Evolutionary conservation across 768 basidiomycete species (phyloP).

Genomic region (Mycena rebaudengoi): DNA sequence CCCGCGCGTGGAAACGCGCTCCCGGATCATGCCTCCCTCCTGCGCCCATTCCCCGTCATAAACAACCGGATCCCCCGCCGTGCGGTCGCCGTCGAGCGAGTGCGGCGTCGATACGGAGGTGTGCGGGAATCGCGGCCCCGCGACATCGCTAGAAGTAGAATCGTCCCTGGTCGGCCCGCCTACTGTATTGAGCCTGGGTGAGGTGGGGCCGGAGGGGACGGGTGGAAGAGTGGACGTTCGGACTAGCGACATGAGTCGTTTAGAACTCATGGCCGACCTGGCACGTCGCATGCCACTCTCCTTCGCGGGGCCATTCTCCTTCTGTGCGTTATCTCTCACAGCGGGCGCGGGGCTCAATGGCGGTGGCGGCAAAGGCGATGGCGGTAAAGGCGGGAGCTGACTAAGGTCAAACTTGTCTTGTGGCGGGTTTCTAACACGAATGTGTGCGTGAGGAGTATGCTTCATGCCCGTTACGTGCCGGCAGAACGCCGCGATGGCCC

Average conservation of each 20-base stretch:
- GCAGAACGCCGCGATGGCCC: slow-evolving; percentile 76
- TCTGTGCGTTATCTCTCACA: neutral
- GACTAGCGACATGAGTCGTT: slow-evolving; percentile 15
- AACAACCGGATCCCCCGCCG: slow-evolving; percentile 69
- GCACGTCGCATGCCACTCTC: slow-evolving; percentile 4
- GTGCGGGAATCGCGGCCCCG: slow-evolving; percentile 41
- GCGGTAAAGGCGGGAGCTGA: slow-evolving; percentile 20
- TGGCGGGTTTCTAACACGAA: neutral
- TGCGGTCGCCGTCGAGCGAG: slow-evolving; percentile 33
- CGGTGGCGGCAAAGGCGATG: slow-evolving; percentile 9
- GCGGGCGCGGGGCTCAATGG: too few relatives aligned
- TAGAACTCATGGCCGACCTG: slow-evolving; percentile 7
- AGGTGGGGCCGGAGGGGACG: neutral
- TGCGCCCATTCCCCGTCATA: slow-evolving; percentile 56
- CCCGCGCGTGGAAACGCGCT: slow-evolving; percentile 86
- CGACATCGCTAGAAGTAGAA: slow-evolving; percentile 42
- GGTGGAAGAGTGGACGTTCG: slow-evolving; percentile 22
- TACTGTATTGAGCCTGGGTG: too few relatives aligned
- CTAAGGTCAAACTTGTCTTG: slow-evolving; percentile 19
- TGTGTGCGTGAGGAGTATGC: slow-evolving; percentile 28
- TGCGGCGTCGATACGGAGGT: slow-evolving; percentile 21
- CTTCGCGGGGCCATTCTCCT: neutral
- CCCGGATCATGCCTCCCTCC: slow-evolving; percentile 81
- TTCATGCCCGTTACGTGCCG: slow-evolving; percentile 68
- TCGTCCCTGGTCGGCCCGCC: too few relatives aligned